Base-by-base conservation (phyloP, 768 basidiomycete species). In the Lenzites betulinus region DNA sequence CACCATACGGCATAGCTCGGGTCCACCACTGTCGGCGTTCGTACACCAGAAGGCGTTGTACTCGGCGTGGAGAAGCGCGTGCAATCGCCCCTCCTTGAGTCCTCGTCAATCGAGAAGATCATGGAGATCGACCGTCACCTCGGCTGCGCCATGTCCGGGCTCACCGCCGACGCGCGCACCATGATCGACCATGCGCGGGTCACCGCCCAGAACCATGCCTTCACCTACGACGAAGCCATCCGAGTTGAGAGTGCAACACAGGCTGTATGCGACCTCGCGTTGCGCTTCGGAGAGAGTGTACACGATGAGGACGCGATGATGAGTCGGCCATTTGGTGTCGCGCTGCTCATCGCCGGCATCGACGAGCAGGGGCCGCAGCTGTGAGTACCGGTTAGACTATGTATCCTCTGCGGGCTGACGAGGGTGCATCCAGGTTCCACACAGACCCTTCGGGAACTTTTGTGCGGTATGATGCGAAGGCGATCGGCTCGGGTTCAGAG, bases 131-230 rank as follows among this genome's bases (percentile, higher is more conserved):
- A 98, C 78, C 66, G 75, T 13, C 97, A 99, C 78, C 86, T 99
- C 60, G 97, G 95, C 11, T 98, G 95, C 67, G 97, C 97, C 59
- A 98, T 98, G 95, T 95, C 93, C 47, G 92, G 92, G 33, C 83
- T 99, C 63, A 97, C 94, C 57, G 96, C 97, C 56, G 97, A 99
- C 77, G 96, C 97, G 46, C 87, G 97, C 64, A 99, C 97, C 49
- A 99, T 99, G 92, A 93, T 99, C 75, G 97, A 99, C 83, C 97
- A 99, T 72, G 97, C 97, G 26, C 85, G 97, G 61, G 95, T 99
- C 59, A 98, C 97, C 6, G 85, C 92, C 15, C 93, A 96, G 75
- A 95, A 93, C 75, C 97, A 99, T 75, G 75, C 87, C 2, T 99
- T 98, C 79, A 96, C 93, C 18, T 98, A 97, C 74, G 93, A 98